Evolutionary conservation across 495 filamentous ascomycete genomes (phyloP).

Genomic region (Trichocladium uniseriatum): DNA sequence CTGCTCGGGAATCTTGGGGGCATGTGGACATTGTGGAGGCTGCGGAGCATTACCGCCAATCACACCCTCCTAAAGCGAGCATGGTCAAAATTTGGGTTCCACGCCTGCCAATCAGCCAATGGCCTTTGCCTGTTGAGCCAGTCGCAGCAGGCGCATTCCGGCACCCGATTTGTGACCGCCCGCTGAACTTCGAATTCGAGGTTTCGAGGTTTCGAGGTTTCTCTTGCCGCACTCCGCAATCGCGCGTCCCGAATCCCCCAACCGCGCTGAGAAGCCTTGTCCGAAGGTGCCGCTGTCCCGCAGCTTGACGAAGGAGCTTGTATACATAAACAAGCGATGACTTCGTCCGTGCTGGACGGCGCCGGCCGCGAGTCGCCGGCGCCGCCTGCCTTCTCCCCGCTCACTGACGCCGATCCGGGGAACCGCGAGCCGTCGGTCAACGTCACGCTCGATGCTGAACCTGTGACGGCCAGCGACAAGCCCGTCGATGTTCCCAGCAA

Average conservation of each 20-base stretch:
- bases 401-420: conserved; percentile 23
- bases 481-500: background rate
- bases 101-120: conserved; percentile 1
- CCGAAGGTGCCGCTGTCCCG: conserved; percentile 2
- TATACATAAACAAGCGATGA: conserved; percentile 26
- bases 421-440: conserved; percentile 21
- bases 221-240: background rate
- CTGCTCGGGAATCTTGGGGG: background rate
- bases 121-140: background rate
- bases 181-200: background rate
- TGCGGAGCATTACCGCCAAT: conserved; percentile 9
- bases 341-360: conserved; percentile 24
- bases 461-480: too few species aligned
- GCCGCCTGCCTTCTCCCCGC: conserved; percentile 28
- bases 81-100: conserved; percentile 11
- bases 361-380: conserved; percentile 22
- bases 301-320: conserved; percentile 31
- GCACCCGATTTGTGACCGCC: conserved; percentile 11
- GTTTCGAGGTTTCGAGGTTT: background rate
- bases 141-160: conserved; percentile 13
- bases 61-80: background rate
- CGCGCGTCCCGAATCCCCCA: too few species aligned
- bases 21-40: background rate
- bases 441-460: background rate
- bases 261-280: background rate